Evolutionary conservation across 768 basidiomycete species (phyloP).

Genomic region (Suillus sp.): DNA sequence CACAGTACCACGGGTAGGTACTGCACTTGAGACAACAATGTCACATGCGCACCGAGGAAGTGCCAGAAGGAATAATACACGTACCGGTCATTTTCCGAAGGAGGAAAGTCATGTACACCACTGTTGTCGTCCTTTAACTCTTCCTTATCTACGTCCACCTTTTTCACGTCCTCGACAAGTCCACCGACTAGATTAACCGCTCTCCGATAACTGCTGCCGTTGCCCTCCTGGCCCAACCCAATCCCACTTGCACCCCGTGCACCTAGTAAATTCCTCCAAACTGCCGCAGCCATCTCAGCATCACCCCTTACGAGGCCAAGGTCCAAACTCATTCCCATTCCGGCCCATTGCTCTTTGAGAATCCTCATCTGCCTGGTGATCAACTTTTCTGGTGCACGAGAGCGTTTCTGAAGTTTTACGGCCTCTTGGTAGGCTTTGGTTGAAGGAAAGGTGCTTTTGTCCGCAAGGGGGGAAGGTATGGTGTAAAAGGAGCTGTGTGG

Average conservation of each 20-base stretch:
- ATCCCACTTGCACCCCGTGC: constrained; percentile 80
- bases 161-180: constrained; percentile 58
- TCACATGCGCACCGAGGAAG: background rate
- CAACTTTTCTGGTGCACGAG: constrained; percentile 71
- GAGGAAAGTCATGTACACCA: constrained; percentile 71
- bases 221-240: constrained; percentile 31
- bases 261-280: constrained; percentile 92
- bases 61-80: constrained; percentile 1
- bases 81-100: constrained; percentile 45
- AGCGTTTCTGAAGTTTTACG: constrained; percentile 24
- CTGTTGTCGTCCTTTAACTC: constrained; percentile 65
- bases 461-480: constrained; percentile 28
- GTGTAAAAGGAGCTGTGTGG: constrained; percentile 28
- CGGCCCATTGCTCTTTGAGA: constrained; percentile 90
- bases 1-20: background rate
- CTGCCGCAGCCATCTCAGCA: constrained; percentile 78
- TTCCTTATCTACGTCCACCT: constrained; percentile 59
- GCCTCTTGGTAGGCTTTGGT: constrained; percentile 30
- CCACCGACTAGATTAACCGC: constrained; percentile 74
- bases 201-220: constrained; percentile 48
- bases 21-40: background rate
- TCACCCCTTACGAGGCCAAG: constrained; percentile 76
- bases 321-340: constrained; percentile 78
- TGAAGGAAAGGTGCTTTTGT: constrained; percentile 30
- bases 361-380: constrained; percentile 89